Base-by-base conservation (phyloP, 257 asterid species). In the Fraxinus excelsior region DNA sequence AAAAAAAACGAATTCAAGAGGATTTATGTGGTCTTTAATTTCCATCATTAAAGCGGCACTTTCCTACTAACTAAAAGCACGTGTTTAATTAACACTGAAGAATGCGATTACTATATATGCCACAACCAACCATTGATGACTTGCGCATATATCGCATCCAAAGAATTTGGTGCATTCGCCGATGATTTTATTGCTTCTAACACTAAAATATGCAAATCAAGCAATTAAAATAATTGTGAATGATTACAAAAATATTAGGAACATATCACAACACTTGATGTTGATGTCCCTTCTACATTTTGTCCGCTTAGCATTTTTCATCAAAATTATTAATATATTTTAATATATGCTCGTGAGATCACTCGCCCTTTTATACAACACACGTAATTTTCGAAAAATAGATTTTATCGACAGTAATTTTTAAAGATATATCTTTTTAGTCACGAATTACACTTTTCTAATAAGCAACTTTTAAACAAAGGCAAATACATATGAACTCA, bases 161-260 rank as follows among this genome's bases (percentile, higher is more conserved):
- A 31, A 7, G 53, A 68, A 53, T 37, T 76, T 26, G 75, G 75
- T 76, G 70, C 80, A 76, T 53, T 76, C 80, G 70, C 26, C 74
- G 25, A 62, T 25, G 68, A 62, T 62, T 62, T 51, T 56, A 19
- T 25, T 13, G 32, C 7, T 62, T 9, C 68, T 25, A 25, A 62
- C 51, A 44, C 44, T 13, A 38, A 38, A 70, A 3, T 34, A 40
- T 29, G 0, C 13, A 23, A 62, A 62, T 25, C 26, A 62, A 62
- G 68, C 3, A 8, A 25, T 12, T 72, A 71, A 64, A 76, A 38
- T 75, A 62, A 72, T 32, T 62, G 37, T 35, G 79, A 65, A 64
- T 67, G 65, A 79, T 78, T 46, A 19, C 9, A 72, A 25, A 37
- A 25, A 37, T 58, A 23, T 71, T 76, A 79, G 81, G 79, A 74